phyloP scores from a whole-genome alignment of 345 rosid species.

The Anacardium occidentale region DNA sequence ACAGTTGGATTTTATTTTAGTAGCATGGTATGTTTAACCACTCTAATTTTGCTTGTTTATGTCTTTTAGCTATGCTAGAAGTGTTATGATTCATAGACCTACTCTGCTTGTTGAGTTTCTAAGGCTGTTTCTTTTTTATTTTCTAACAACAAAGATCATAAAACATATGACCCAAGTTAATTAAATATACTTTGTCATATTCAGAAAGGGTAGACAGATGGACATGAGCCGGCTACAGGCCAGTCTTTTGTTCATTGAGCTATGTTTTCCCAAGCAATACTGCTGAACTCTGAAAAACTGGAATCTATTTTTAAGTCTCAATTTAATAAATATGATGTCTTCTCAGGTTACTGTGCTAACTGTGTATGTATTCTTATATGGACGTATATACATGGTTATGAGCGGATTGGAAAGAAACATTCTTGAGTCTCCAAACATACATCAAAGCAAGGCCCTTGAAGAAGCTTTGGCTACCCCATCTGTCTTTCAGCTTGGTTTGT shows the following conservation, averaged over 20 bases:
- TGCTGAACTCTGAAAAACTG: background rate
- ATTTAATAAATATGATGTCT: constrained; percentile 12
- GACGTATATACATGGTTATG: constrained; percentile 85
- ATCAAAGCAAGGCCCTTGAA: constrained; percentile 78
- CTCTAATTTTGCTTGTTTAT: background rate
- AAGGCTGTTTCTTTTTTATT: background rate
- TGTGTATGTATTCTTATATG: constrained; percentile 85
- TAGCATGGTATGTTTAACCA: constrained; percentile 71
- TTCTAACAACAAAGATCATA: too few species aligned
- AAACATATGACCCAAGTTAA: too few species aligned
- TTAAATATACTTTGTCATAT: too few species aligned
- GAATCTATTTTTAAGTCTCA: background rate
- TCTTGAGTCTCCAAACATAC: constrained; percentile 50
- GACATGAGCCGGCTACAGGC: background rate
- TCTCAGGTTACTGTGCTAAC: constrained; percentile 80
- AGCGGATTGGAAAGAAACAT: constrained; percentile 79
- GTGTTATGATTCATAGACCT: background rate
- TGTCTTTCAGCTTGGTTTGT: constrained; percentile 76
- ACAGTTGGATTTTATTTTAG: constrained; percentile 96
- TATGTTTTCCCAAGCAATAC: background rate
- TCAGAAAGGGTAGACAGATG: too few species aligned
- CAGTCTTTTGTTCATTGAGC: background rate
- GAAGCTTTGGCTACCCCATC: constrained; percentile 83
- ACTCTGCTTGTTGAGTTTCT: background rate
- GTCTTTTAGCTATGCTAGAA: background rate